Evolutionary conservation across 2,329 filamentous ascomycete genomes (phyloP), one percentile per base, ranked within the genome.

Genomic region (Arthrinium puccinioides): DNA sequence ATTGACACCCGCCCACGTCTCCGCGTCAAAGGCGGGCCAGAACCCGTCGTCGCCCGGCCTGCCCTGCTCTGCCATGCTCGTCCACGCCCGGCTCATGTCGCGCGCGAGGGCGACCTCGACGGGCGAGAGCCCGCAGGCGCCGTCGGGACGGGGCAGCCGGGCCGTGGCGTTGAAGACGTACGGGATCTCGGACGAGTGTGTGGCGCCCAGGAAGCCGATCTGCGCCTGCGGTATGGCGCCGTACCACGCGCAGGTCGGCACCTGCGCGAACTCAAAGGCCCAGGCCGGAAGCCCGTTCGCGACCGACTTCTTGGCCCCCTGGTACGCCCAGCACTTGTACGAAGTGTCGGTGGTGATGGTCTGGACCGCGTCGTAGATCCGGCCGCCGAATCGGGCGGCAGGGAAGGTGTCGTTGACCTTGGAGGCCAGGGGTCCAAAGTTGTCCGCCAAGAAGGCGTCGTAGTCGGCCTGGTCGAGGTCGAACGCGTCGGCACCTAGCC

Each of bases 101-200:
- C 30, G 44, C 4, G 47, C 41, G 20, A 57, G 36, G 1, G 18
- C 28, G 39, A 42, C 37, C 37, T 56, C 54, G 1, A 37, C 31
- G 1, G 16, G 21, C 4, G 44, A 39, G 28, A 56, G 43, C 7
- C 42, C 51, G 37, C 54, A 57, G 13, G 39, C 47, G 1, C 54
- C 53, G 8, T 44, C 35, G 0, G 52, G 45, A 6, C 39, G 48
- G 3, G 51, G 51, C 39, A 54, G 39, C 3, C 27, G 21, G 15
- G 27, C 32, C 2, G 48, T 50, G 7, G 44, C 44, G 34, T 52
- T 53, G 32, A 55, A 54, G 2, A 57, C 50, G 36, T 53, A 57
- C 3, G 53, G 53, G 23, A 57, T 50, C 39, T 57, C 53, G 21
- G 48, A 46, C 8, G 54, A 46, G 36, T 57, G 53, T 8, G 52